Evolutionary conservation across 1,139 yeast species (phyloP).

Genomic region (Hansenula sp.): DNA sequence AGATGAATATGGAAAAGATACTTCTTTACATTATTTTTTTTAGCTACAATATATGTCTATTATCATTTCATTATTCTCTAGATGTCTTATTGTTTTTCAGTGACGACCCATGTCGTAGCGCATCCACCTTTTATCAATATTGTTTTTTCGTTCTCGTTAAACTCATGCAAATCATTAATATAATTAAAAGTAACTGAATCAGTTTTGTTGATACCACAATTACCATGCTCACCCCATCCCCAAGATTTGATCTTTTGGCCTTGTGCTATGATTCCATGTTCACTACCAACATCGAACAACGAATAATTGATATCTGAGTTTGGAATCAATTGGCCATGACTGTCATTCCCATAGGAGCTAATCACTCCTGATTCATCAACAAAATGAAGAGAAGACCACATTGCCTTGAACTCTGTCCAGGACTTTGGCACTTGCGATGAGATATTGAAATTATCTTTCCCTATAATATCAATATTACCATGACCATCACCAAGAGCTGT

Average conservation of each 20-base stretch:
- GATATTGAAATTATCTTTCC: conserved; percentile 27
- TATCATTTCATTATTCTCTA: neutral
- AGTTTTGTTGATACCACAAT: conserved; percentile 55
- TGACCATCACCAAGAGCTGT: conserved; percentile 22
- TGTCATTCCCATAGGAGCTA: conserved; percentile 64
- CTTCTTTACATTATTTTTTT: conserved; percentile 57
- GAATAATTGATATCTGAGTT: conserved; percentile 6
- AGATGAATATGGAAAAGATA: conserved; percentile 79
- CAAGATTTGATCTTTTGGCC: conserved; percentile 50
- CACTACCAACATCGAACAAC: conserved; percentile 64
- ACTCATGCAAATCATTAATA: conserved; percentile 34
- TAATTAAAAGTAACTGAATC: conserved; percentile 35
- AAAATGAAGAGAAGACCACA: conserved; percentile 83
- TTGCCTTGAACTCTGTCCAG: conserved; percentile 36
- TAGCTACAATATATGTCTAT: no score
- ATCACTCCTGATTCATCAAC: conserved; percentile 25
- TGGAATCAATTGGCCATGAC: conserved; percentile 64
- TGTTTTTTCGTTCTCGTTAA: conserved; percentile 20
- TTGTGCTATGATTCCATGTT: conserved; percentile 57
- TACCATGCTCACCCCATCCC: conserved; percentile 99
- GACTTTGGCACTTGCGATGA: conserved; percentile 8
- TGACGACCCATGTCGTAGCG: conserved; percentile 39
- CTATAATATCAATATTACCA: conserved; percentile 17
- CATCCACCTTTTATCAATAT: conserved; percentile 40
- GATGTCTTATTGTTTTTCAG: conserved; percentile 14